Evolutionary conservation across 1,139 yeast species (phyloP), one percentile per base, ranked within the genome.

Genomic region (Ogataea hybrid): DNA sequence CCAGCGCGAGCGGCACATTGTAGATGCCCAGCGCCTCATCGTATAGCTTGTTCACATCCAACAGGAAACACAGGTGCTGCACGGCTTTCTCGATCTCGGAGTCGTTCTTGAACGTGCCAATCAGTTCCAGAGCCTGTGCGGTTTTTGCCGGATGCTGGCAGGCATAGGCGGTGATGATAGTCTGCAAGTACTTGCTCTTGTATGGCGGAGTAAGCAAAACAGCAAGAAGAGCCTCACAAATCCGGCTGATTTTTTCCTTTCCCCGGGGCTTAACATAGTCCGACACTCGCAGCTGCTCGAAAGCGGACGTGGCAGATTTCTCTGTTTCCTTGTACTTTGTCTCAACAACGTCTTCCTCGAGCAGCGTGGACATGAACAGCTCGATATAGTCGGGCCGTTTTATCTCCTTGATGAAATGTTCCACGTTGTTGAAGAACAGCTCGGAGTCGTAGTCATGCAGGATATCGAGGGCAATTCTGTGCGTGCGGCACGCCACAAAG

Each of bases 121-220:
- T 81, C 41, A 87, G 66, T 20, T 58, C 61, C 46, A 94, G 72
- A 0, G 97, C 97, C 31, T 80, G 83, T 28, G 71, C 76, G 43
- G 89, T 71, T 54, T 86, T 87, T 10, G 97, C 88, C 3, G 98
- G 98, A 36, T 76, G 78, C 65, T 87, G 87, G 62, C 96, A 87
- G 0, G 96, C 96, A 59, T 84, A 86, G 0, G 97, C 95, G 3
- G 98, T 92, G 43, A 94, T 75, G 18, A 85, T 77, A 2, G 95
- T 80, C 62, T 87, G 95, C 42, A 84, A 63, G 54, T 86, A 87
- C 45, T 73, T 74, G 12, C 70, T 65, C 43, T 73, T 75, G 58
- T 78, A 79, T 39, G 71, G 69, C 2, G 81, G 77, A 28, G 68
- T 67, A 33, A 70, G 58, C 32, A 90, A 65, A 1, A 84, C 79